Evolutionary conservation across 2,329 filamentous ascomycete species (phyloP), one percentile per base, ranked within the genome.

Genomic region (Rosellinia necatrix): DNA sequence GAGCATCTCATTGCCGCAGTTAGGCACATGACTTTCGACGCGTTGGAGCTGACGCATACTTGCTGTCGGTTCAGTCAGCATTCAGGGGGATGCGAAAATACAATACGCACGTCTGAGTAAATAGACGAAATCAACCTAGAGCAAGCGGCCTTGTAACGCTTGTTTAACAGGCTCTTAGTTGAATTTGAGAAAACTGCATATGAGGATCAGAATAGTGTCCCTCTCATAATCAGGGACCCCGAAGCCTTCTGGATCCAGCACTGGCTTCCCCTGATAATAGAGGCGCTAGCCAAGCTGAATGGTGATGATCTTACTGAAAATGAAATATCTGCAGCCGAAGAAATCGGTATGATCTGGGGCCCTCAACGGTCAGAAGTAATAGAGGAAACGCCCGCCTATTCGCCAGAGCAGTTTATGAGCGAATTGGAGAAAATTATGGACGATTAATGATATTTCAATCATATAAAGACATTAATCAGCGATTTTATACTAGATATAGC

Each of bases 201-300:
- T 22, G 44, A 49, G n/a, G 49, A 42, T n/a, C 50, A 10, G 32
- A n/a, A 12, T 17, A 50, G 50, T 4, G 24, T 10, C 15, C 40
- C 55, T 49, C 46, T 58, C 3, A 49, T 54, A 34, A 8, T 40
- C 10, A 17, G 34, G 8, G 38, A 58, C 3, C 40, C 55, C 6
- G 44, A 58, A 22, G 21, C 35, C 17, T 58, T 58, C 29, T 46
- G 44, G 44, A 50, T 47, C 2, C 24, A 7, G n/a, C 50, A 25
- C 7, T 58, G 55, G 55, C 50, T 58, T 34, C 55, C 50, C 21
- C 44, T n/a, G 15, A 49, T 58, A 2, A 19, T 4, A 4, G 42
- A 53, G 22, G 27, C 19, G 12, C 37, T 57, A 2, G 49, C 43
- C 10, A 19, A 4, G 6, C 27, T 57, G 12, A 17, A 53, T 5